Conservation (phyloP, 768 basidiomycete species). For the Neoboletus magnificus region DNA sequence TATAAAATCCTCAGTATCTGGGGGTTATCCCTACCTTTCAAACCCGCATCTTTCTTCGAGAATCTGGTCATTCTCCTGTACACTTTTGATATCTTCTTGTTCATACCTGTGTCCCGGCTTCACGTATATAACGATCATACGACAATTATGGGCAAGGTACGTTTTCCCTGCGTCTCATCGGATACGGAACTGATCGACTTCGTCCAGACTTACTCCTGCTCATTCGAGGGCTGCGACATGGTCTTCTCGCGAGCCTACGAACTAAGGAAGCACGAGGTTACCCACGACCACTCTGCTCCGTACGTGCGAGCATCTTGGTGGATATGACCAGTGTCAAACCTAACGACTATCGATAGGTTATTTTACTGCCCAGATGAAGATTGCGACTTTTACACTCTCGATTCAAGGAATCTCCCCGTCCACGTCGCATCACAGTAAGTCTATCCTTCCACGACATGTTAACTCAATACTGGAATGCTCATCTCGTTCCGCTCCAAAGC, state of each 20-base stretch:
- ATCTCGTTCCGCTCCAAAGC: slow-evolving; percentile 1
- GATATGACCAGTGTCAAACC: background rate
- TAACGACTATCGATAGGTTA: slow-evolving; percentile 1
- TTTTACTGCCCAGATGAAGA: slow-evolving; percentile 1
- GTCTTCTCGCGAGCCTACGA: slow-evolving; percentile 4
- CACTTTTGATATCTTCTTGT: too few relatives aligned
- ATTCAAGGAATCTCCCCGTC: background rate
- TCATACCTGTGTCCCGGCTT: background rate
- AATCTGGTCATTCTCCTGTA: slow-evolving; percentile 9
- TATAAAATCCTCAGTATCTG: background rate
- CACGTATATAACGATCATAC: background rate
- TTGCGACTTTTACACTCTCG: slow-evolving; percentile 9
- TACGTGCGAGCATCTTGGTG: background rate
- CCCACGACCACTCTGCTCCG: slow-evolving; percentile 6
- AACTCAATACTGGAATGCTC: background rate
- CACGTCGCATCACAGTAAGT: slow-evolving; percentile 14
- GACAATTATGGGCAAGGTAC: background rate
- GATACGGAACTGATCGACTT: background rate
- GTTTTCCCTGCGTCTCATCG: background rate
- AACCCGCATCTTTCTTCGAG: background rate
- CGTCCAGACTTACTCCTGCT: slow-evolving; percentile 8
- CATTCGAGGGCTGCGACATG: slow-evolving; percentile 1
- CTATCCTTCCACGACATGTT: background rate
- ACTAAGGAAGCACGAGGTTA: slow-evolving; percentile 12
- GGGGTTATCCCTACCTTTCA: background rate